Conservation (phyloP, 306 rosid species). For the Pyrus bretschneideri region DNA sequence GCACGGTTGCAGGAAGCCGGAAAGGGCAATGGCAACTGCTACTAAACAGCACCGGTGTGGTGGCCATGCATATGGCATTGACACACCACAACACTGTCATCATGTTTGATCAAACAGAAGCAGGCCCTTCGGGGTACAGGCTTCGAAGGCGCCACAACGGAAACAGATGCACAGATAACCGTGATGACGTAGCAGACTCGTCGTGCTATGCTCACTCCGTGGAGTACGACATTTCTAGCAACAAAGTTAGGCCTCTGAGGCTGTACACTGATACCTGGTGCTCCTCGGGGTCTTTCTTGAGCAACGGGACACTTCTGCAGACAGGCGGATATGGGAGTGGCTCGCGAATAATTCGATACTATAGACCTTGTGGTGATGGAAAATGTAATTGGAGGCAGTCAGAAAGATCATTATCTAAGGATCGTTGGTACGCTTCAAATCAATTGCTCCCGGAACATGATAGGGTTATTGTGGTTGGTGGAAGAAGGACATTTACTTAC, state of each 20-base stretch:
- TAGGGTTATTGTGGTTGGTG: constrained; percentile 61
- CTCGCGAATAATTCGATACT: constrained; percentile 34
- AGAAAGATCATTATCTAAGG: constrained; percentile 25
- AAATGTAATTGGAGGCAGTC: constrained; percentile 56
- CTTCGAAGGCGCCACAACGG: constrained; percentile 42
- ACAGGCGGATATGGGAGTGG: constrained; percentile 57
- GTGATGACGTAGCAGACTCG: constrained; percentile 29
- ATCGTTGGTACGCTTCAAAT: constrained; percentile 69
- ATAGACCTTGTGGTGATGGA: constrained; percentile 33
- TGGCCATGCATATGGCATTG: constrained; percentile 73
- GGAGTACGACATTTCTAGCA: constrained; percentile 54
- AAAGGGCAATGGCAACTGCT: constrained; percentile 69
- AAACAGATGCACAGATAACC: constrained; percentile 21
- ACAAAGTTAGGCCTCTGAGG: constrained; percentile 47
- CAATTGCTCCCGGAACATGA: constrained; percentile 48
- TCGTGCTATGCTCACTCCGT: constrained; percentile 75
- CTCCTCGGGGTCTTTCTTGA: constrained; percentile 67
- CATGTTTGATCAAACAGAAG: constrained; percentile 62
- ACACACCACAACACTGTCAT: constrained; percentile 53
- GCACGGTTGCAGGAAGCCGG: constrained; percentile 18
- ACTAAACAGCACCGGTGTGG: constrained; percentile 47
- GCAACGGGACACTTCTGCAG: constrained; percentile 67
- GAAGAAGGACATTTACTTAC: constrained; percentile 49
- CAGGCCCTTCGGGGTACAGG: constrained; percentile 44
- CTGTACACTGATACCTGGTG: constrained; percentile 74